Base-by-base conservation (phyloP, 371 early-diverging fungal species). In the Mortierella sp. region DNA sequence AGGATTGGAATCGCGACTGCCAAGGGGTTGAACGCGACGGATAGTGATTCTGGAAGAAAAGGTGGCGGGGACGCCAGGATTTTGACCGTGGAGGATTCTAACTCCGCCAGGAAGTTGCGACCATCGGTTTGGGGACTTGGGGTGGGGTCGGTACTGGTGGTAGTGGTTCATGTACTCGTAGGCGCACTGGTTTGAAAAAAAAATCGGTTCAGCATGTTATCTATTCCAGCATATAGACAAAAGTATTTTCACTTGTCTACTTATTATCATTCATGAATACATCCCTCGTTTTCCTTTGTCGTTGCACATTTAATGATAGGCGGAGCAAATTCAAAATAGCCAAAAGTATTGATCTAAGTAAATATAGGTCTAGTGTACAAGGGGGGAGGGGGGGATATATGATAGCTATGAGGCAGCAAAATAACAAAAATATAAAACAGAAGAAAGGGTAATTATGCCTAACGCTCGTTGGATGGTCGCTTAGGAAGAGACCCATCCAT, bases 1-100 rank as follows among this genome's bases (percentile, higher is more conserved):
- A 54, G 77, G 24, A 74, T 83, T 31, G 83, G 83, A 14, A 76
- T 83, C n/a, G 83, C 83, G 14, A 55, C 54, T 2, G 80, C 83
- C 21, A 54, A 63, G 9, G 42, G 44, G 13, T 5, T 24, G 19
- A 13, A 38, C 0, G 19, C 14, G 31, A 5, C 11, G 26, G 60
- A 28, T 31, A 10, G 14, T 58, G 55, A 38, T 38, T 38, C 42
- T 38, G 70, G 7, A 31, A 21, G 24, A 10, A 45, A 38, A 28
- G 34, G 54, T 31, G 58, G 31, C 3, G 50, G 31, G 26, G 55
- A 57, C 0, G 42, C 72, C 1, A 26, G 76, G 54, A 76, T 76
- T 45, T 11, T 80, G 75, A 38, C 50, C n/a, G 19, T 47, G 4
- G 54, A 24, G 44, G 50, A 28, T 21, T 44, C 60, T n/a, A 78